Conservation (phyloP, 305 asterid genomes). For the Striga hermonthica region DNA sequence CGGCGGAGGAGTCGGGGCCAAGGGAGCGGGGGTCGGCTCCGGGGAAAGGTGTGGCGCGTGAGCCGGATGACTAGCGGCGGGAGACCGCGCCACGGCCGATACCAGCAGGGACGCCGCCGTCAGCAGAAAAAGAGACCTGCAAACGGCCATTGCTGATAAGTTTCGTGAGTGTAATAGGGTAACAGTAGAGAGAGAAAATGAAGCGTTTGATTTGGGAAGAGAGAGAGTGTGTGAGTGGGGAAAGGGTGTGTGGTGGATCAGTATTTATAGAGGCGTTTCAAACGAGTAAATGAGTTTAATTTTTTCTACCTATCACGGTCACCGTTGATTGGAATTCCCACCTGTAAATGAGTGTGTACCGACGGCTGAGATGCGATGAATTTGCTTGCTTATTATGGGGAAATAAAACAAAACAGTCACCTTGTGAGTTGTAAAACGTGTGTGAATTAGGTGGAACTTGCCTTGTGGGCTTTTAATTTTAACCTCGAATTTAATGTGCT, state of each 20-base stretch:
- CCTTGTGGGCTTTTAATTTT: background rate
- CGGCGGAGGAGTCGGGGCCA: slow-evolving; percentile 14
- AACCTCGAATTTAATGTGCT: slow-evolving; percentile 13
- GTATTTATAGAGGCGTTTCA: slow-evolving; percentile 12
- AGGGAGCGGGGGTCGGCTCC: background rate
- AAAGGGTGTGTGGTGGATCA: background rate
- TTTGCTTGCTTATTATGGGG: background rate
- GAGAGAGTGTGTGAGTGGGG: background rate
- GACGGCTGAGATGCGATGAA: slow-evolving; percentile 19
- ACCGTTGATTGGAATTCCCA: slow-evolving; percentile 17
- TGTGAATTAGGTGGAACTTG: too few species aligned
- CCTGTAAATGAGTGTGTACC: background rate
- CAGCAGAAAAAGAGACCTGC: slow-evolving; percentile 17
- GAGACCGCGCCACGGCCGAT: slow-evolving; percentile 29
- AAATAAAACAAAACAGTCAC: background rate
- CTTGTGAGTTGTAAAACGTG: background rate
- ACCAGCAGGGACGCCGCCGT: slow-evolving; percentile 23
- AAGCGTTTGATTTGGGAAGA: background rate
- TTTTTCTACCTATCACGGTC: background rate
- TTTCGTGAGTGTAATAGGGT: too few species aligned
- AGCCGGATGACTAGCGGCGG: slow-evolving; percentile 12
- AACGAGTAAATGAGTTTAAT: background rate
- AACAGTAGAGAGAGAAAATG: slow-evolving; percentile 2
- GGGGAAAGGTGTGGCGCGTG: slow-evolving; percentile 28
- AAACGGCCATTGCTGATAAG: slow-evolving; percentile 28